Evolutionary conservation across 768 basidiomycete genomes (phyloP).

Genomic region (Pleurotus djamor): DNA sequence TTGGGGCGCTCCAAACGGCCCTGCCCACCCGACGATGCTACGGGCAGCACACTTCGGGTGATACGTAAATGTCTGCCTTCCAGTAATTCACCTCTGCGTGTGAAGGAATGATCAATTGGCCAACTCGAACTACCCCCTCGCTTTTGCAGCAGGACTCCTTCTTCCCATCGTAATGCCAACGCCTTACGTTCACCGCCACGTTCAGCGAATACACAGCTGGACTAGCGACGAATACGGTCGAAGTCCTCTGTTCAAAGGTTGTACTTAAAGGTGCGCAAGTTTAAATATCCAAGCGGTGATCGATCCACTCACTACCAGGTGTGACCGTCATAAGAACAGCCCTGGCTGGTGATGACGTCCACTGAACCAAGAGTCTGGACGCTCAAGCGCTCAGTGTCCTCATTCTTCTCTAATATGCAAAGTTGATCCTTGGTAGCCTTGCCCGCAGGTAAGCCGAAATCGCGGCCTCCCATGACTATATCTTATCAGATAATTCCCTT

Average conservation of each 20-base stretch:
- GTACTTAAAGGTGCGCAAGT: too few species aligned
- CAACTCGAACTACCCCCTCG: neutral
- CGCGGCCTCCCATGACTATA: too few species aligned
- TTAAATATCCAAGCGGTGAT: too few species aligned
- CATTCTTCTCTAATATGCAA: too few species aligned
- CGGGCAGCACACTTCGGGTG: neutral
- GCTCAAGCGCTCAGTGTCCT: too few species aligned
- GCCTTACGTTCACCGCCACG: neutral
- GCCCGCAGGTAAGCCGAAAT: too few species aligned
- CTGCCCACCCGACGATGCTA: neutral
- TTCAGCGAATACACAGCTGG: neutral
- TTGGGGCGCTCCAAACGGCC: neutral
- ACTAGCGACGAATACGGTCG: neutral
- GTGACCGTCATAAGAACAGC: too few species aligned
- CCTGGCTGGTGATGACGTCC: too few species aligned
- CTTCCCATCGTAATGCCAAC: neutral
- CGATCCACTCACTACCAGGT: too few species aligned
- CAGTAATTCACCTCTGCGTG: neutral
- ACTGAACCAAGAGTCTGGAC: too few species aligned
- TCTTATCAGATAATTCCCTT: neutral
- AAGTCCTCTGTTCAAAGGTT: too few species aligned
- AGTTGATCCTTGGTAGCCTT: too few species aligned
- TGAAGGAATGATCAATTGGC: constrained; percentile 1
- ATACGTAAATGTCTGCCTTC: neutral
- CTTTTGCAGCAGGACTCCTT: neutral